A percentile compares a stretch with the other conserved stretches of the same genome.
Evolutionary conservation across 2,329 filamentous ascomycete species (phyloP).

Genomic region (Pyricularia grisea): DNA sequence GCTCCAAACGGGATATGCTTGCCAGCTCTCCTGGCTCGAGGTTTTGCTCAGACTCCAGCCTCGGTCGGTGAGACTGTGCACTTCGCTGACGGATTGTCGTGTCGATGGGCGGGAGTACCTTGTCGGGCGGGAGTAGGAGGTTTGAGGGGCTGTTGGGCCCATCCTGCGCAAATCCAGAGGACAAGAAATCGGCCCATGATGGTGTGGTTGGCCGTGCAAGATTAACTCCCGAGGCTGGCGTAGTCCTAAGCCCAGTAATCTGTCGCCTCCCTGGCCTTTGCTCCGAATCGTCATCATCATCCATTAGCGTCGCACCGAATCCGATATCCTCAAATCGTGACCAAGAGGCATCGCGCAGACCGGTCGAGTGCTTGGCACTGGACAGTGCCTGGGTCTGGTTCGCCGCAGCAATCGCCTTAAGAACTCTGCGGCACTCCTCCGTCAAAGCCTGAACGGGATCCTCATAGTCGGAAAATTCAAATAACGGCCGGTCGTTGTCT

Average conservation of each 20-base stretch:
- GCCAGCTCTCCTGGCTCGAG: slow-evolving; percentile 90
- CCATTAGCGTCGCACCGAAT: slow-evolving; percentile 68
- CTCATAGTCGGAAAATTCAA: slow-evolving; percentile 78
- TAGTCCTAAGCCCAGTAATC: slow-evolving; percentile 46
- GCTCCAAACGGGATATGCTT: slow-evolving; percentile 74
- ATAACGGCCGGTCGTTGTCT: slow-evolving; percentile 75
- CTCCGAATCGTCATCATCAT: slow-evolving; percentile 58
- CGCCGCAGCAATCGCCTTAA: slow-evolving; percentile 77
- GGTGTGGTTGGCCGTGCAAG: slow-evolving; percentile 82
- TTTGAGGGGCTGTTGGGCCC: slow-evolving; percentile 53
- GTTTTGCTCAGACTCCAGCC: slow-evolving; percentile 56
- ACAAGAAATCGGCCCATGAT: slow-evolving; percentile 97
- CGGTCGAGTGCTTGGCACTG: slow-evolving; percentile 60
- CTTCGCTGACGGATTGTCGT: slow-evolving; percentile 65
- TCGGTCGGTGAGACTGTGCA: slow-evolving; percentile 73
- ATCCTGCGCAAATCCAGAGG: slow-evolving; percentile 80
- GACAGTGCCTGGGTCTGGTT: slow-evolving; percentile 72
- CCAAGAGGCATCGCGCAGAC: slow-evolving; percentile 81
- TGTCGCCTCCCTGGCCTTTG: slow-evolving; percentile 25
- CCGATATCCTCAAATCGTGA: slow-evolving; percentile 94
- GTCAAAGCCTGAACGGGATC: slow-evolving; percentile 83
- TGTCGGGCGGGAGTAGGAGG: slow-evolving; percentile 80
- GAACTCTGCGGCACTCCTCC: slow-evolving; percentile 85
- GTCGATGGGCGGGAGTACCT: slow-evolving; percentile 78
- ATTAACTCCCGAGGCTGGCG: slow-evolving; percentile 57